Percentiles rank a stretch among this genome's conserved stretches.
Evolutionary conservation across 331 rosid genomes (phyloP).

Genomic region (Cydonia oblonga): DNA sequence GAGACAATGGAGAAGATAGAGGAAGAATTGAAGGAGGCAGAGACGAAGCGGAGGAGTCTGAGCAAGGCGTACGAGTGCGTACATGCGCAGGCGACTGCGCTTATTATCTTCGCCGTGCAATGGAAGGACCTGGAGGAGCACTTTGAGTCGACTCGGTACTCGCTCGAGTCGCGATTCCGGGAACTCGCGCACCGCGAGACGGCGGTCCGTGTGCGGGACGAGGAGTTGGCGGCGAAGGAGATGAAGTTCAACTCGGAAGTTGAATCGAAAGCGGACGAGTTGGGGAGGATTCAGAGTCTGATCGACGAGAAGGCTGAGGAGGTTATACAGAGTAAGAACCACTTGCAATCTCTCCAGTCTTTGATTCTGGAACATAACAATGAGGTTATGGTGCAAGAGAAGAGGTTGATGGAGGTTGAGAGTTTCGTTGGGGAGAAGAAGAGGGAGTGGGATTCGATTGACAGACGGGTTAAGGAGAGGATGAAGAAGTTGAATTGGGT

Average conservation of each 20-base stretch:
- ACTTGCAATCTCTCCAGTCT: neutral
- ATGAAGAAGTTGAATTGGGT: conserved; percentile 1
- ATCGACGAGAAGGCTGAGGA: conserved; percentile 4
- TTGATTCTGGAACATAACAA: conserved; percentile 22
- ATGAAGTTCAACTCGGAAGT: neutral
- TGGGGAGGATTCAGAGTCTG: conserved; percentile 3
- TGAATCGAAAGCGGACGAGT: neutral
- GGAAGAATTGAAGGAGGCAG: conserved; percentile 19
- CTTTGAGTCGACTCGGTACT: conserved; percentile 22
- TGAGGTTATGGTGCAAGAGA: conserved; percentile 25
- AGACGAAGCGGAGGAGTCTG: conserved; percentile 26
- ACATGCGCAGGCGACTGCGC: conserved; percentile 21
- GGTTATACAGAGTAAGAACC: neutral
- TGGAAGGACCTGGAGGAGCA: conserved; percentile 48
- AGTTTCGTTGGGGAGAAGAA: conserved; percentile 1
- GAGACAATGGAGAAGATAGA: conserved; percentile 25
- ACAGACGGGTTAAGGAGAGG: neutral
- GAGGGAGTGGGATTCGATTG: conserved; percentile 12
- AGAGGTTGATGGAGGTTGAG: conserved; percentile 6
- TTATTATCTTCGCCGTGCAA: conserved; percentile 21
- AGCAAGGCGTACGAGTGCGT: conserved; percentile 21
- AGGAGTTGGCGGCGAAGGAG: neutral
- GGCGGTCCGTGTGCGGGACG: conserved; percentile 10
- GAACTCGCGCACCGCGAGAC: conserved; percentile 17
- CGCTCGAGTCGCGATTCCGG: conserved; percentile 2